Conservation (phyloP, 805 yeast species). For the Pichia eremophila region DNA sequence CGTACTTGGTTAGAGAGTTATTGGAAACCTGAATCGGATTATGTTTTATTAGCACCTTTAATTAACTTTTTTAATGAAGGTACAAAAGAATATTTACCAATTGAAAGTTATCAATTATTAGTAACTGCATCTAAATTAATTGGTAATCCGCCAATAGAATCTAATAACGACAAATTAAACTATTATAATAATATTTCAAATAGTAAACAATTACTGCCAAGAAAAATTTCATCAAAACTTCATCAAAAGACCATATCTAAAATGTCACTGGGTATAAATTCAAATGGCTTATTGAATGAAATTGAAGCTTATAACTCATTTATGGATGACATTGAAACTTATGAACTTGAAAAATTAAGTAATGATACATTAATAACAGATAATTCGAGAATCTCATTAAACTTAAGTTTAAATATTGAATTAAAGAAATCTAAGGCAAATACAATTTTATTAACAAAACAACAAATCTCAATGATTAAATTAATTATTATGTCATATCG, state of each 20-base stretch:
- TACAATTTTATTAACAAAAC: slow-evolving; percentile 23
- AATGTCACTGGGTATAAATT: slow-evolving; percentile 13
- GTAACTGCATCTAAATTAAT: slow-evolving; percentile 56
- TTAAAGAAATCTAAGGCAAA: slow-evolving; percentile 18
- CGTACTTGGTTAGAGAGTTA: slow-evolving; percentile 85
- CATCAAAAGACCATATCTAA: slow-evolving; percentile 24
- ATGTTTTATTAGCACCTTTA: slow-evolving; percentile 53
- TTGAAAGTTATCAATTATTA: slow-evolving; percentile 53
- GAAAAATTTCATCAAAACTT: slow-evolving; percentile 34
- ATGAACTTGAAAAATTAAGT: slow-evolving; percentile 20
- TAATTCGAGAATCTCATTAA: slow-evolving; percentile 17
- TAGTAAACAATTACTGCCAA: slow-evolving; percentile 41
- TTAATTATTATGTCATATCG: slow-evolving; percentile 44
- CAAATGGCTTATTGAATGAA: slow-evolving; percentile 17
- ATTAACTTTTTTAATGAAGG: slow-evolving; percentile 76
- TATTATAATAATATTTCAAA: slow-evolving; percentile 27
- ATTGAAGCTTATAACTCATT: slow-evolving; percentile 25
- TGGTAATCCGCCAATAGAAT: slow-evolving; percentile 42
- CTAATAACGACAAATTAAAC: slow-evolving; percentile 23
- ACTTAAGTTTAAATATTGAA: slow-evolving; percentile 22
- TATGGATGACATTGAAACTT: slow-evolving; percentile 26
- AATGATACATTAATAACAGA: slow-evolving; percentile 4
- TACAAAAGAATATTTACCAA: slow-evolving; percentile 48
- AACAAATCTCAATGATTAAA: slow-evolving; percentile 37
- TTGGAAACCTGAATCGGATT: slow-evolving; percentile 65